Evolutionary conservation across 202 grass and related monocot genomes (phyloP), one percentile per base, ranked within the genome.

Genomic region (Zoysia matrella): DNA sequence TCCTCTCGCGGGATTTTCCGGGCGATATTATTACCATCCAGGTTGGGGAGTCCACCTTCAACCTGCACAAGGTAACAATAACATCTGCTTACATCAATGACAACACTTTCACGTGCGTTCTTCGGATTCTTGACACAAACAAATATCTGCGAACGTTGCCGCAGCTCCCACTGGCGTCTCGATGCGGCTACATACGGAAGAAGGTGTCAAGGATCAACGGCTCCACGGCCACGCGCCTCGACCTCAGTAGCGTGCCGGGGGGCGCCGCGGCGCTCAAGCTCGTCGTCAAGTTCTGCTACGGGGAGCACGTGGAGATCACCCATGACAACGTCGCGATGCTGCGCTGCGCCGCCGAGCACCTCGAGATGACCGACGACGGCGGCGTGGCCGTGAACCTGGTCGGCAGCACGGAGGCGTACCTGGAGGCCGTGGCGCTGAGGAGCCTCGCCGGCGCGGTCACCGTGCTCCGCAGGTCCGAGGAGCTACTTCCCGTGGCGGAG

Each of bases 241-340:
- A 99, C 67, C 67, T 99, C 73, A 56, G 77, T 5, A 89, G 85
- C 69, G 47, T 99, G 57, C 89, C 96, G 6, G 96, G 93, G 47
- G 91, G 87, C 22, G 42, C 71, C 41, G 63, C 83, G 83, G 91
- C 92, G 39, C 94, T 99, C 77, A 91, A 99, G 81, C 82, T 94
- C 3, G 78, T 86, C 46, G 45, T 63, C 6, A 92, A 89, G 71
- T 99, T 93, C 85, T 96, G 93, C 86, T 96, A 99, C 74, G 96
- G 93, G 57, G 44, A 86, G 66, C 75, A 83, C 66, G 76, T 95
- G 6, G 90, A 92, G 77, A 93, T 98, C 86, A 93, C 85, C 5
- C 74, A 76, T 36, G 90, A 93, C 62, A 98, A 98, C 84, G 73
- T 95, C 30, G 89, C 89, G 1, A 83, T 85, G 85, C 84, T 95